These are phyloP conservation scores for Seiridium unicorne DNA, from an alignment of 2,329 filamentous ascomycete species.

Conservation along the genomic window DNA sequence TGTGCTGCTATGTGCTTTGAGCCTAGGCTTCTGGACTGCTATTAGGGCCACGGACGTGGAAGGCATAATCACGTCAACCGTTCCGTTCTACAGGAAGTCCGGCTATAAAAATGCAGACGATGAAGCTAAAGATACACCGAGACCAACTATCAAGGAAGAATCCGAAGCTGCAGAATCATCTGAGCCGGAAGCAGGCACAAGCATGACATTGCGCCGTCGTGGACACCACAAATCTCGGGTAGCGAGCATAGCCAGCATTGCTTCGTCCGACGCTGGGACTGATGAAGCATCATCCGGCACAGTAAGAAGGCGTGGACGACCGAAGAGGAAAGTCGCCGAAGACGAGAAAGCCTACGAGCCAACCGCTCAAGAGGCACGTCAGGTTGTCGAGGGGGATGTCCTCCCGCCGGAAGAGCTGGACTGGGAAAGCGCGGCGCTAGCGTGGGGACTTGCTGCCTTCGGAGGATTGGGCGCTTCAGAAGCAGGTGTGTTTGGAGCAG, in stretches of 20 bases:
- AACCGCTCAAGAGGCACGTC: slow-evolving; percentile 27
- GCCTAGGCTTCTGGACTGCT: slow-evolving; percentile 57
- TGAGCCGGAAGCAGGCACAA: neutral
- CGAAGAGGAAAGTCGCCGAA: slow-evolving; percentile 20
- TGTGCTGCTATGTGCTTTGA: slow-evolving; percentile 52
- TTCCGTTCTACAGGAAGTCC: slow-evolving; percentile 26
- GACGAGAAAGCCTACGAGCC: slow-evolving; percentile 37
- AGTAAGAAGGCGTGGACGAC: slow-evolving; percentile 16
- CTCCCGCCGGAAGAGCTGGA: slow-evolving; percentile 39
- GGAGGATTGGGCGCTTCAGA: slow-evolving; percentile 43
- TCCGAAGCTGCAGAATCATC: slow-evolving; percentile 12
- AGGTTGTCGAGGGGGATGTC: slow-evolving; percentile 38
- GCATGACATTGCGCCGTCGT: slow-evolving; percentile 19
- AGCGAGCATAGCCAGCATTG: slow-evolving; percentile 16
- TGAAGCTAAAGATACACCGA: slow-evolving; percentile 7
- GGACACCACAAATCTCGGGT: slow-evolving; percentile 15
- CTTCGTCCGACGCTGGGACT: slow-evolving; percentile 20
- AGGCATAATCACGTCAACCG: slow-evolving; percentile 42
- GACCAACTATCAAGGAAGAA: slow-evolving; percentile 12
- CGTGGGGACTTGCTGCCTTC: slow-evolving; percentile 43
- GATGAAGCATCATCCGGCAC: slow-evolving; percentile 9
- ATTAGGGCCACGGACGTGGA: slow-evolving; percentile 47
- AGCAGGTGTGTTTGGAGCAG: slow-evolving; percentile 45
- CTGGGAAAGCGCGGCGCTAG: slow-evolving; percentile 44
- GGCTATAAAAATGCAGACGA: neutral